Evolutionary conservation across 306 rosid species (phyloP).

Genomic region (Macrotyloma uniflorum): DNA sequence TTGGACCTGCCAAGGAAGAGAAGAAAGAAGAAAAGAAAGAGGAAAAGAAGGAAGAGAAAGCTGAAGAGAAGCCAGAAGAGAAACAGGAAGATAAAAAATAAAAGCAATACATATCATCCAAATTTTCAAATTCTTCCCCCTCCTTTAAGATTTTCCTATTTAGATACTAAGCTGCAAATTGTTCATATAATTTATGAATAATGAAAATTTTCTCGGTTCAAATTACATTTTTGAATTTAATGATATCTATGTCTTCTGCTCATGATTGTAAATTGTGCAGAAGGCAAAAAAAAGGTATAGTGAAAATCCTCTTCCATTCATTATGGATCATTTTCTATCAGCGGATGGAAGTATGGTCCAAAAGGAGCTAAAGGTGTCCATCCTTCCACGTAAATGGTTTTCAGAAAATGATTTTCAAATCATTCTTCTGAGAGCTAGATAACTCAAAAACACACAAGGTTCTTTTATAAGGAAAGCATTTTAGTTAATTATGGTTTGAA

Average conservation of each 20-base stretch:
- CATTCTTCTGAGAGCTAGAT: neutral
- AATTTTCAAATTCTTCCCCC: slow-evolving; percentile 25
- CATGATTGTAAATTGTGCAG: slow-evolving; percentile 5
- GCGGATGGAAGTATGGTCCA: neutral
- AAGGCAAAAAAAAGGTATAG: slow-evolving; percentile 7
- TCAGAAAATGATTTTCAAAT: neutral
- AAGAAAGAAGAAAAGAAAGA: slow-evolving; percentile 80
- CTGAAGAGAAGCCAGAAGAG: slow-evolving; percentile 55
- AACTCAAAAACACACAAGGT: neutral
- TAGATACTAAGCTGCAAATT: neutral
- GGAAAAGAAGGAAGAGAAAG: slow-evolving; percentile 50
- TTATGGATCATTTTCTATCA: slow-evolving; percentile 28
- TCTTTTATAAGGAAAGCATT: neutral
- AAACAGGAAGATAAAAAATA: slow-evolving; percentile 52
- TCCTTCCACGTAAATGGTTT: neutral
- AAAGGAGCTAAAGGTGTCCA: neutral
- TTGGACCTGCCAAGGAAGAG: slow-evolving; percentile 95
- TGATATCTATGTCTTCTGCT: slow-evolving; percentile 15
- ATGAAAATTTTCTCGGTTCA: neutral
- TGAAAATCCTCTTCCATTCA: neutral
- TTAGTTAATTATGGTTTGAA: neutral
- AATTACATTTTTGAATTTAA: slow-evolving; percentile 10
- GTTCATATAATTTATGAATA: neutral
- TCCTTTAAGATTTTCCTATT: slow-evolving; percentile 1
- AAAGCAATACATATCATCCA: slow-evolving; percentile 5